Percentiles rank a stretch among this genome's conserved stretches.
Evolutionary conservation across 176 grass and related monocot species (phyloP).

Genomic region (Tillandsia fasciculata): DNA sequence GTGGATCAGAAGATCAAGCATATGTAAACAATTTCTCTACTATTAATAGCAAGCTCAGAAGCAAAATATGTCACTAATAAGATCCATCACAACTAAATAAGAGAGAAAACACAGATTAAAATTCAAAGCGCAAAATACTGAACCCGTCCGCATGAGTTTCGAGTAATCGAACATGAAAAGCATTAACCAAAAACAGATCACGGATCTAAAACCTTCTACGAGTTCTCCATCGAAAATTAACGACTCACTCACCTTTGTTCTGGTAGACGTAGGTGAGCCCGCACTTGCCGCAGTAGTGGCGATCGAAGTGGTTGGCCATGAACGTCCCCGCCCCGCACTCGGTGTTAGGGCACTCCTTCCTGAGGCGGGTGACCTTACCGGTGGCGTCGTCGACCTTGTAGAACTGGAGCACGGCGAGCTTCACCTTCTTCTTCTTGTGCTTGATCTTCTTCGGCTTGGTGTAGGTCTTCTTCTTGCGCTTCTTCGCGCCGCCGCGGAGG

Average conservation of each 20-base stretch:
- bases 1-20: too few relatives aligned
- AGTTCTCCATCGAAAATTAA: too few relatives aligned
- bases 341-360: constrained; percentile 26
- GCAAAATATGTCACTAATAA: too few relatives aligned
- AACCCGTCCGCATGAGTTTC: too few relatives aligned
- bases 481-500: constrained; percentile 26
- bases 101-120: too few relatives aligned
- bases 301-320: constrained; percentile 29
- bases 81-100: too few relatives aligned
- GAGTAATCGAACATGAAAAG: too few relatives aligned
- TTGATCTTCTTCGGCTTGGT: constrained; percentile 32
- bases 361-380: constrained; percentile 24
- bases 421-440: constrained; percentile 34
- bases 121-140: too few relatives aligned
- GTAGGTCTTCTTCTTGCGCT: constrained; percentile 32
- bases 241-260: background rate
- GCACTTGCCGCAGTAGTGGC: constrained; percentile 30
- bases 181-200: too few relatives aligned
- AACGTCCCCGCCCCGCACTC: constrained; percentile 26
- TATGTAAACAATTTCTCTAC: too few relatives aligned
- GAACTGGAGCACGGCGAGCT: constrained; percentile 24
- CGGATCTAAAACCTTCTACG: too few relatives aligned
- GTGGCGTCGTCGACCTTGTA: constrained; percentile 24
- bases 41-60: too few relatives aligned
- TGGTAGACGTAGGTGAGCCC: constrained; percentile 24